Evolutionary conservation across 352 stramenopile species (phyloP).

Genomic region (Aphanomyces euteiches): DNA sequence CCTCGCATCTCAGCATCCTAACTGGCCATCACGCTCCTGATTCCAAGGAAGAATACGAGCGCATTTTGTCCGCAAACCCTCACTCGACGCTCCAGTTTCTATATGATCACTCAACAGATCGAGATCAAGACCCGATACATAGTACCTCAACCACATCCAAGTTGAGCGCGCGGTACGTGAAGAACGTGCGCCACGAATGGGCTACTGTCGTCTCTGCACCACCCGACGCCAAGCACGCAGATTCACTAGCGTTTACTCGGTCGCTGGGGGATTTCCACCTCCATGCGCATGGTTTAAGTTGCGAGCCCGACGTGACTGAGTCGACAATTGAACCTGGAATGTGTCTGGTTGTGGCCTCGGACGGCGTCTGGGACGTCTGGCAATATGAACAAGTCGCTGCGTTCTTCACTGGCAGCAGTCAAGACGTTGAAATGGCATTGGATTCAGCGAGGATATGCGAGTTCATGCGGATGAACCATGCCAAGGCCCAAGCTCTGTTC

Average conservation of each 20-base stretch:
- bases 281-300: conserved; percentile 71
- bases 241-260: conserved; percentile 83
- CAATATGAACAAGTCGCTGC: conserved; percentile 64
- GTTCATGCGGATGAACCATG: conserved; percentile 62
- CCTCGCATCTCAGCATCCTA: conserved; percentile 35
- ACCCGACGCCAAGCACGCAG: conserved; percentile 49
- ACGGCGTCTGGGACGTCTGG: conserved; percentile 89
- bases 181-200: conserved; percentile 87
- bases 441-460: not conserved
- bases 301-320: conserved; percentile 54
- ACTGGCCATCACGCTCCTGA: conserved; percentile 80
- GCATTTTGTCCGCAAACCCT: no score
- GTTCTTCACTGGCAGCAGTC: conserved; percentile 34
- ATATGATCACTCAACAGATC: no score
- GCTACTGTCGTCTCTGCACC: conserved; percentile 77
- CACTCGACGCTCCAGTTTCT: no score
- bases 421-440: not conserved
- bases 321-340: conserved; percentile 43
- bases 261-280: conserved; percentile 85
- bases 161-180: conserved; percentile 75
- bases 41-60: not conserved
- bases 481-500: conserved; percentile 59
- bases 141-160: no score
- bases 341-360: conserved; percentile 58
- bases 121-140: no score